Percentiles rank a stretch among this genome's conserved stretches.
Conservation (phyloP, 2,329 filamentous ascomycete genomes). For the Hawksworthiomyces lignivorus region DNA sequence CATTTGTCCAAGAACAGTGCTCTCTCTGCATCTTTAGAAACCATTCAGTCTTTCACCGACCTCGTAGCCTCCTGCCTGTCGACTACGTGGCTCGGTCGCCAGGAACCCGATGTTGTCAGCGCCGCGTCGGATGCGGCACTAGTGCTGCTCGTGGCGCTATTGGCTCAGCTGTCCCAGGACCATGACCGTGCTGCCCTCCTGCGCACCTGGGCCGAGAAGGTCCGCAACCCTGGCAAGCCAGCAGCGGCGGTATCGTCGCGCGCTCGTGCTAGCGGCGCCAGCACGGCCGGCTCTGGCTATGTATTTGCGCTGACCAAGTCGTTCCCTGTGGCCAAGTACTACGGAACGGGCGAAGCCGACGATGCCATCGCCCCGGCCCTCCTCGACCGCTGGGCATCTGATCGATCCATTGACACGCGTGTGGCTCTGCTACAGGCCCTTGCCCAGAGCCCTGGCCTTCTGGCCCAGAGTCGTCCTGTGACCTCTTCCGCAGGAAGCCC, state of each 20-base stretch:
- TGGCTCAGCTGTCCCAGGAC: slow-evolving; percentile 16
- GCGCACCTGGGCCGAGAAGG: slow-evolving; percentile 37
- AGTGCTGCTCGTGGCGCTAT: slow-evolving; percentile 34
- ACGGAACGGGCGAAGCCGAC: slow-evolving; percentile 19
- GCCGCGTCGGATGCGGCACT: slow-evolving; percentile 44
- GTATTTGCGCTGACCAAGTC: slow-evolving; percentile 46
- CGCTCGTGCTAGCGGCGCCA: slow-evolving; percentile 17
- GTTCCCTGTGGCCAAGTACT: slow-evolving; percentile 30
- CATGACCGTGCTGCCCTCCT: slow-evolving; percentile 20
- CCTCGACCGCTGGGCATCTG: slow-evolving; percentile 43
- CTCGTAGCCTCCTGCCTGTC: slow-evolving; percentile 5
- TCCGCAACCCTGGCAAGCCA: slow-evolving; percentile 23
- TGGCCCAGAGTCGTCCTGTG: neutral
- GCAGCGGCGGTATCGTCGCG: slow-evolving; percentile 14
- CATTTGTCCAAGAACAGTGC: too few species aligned
- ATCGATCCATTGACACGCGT: slow-evolving; percentile 43
- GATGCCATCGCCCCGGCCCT: slow-evolving; percentile 36
- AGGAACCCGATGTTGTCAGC: slow-evolving; percentile 42
- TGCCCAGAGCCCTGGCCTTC: slow-evolving; percentile 36
- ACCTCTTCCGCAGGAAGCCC: slow-evolving; percentile 17
- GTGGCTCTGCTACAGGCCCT: slow-evolving; percentile 50
- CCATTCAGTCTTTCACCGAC: neutral
- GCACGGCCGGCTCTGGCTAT: slow-evolving; percentile 38
- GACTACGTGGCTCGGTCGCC: slow-evolving; percentile 37
- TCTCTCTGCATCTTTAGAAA: slow-evolving; percentile 3